Base-by-base conservation (phyloP, 2,329 filamentous ascomycete genomes). In the Colletotrichum gloeosporioides region DNA sequence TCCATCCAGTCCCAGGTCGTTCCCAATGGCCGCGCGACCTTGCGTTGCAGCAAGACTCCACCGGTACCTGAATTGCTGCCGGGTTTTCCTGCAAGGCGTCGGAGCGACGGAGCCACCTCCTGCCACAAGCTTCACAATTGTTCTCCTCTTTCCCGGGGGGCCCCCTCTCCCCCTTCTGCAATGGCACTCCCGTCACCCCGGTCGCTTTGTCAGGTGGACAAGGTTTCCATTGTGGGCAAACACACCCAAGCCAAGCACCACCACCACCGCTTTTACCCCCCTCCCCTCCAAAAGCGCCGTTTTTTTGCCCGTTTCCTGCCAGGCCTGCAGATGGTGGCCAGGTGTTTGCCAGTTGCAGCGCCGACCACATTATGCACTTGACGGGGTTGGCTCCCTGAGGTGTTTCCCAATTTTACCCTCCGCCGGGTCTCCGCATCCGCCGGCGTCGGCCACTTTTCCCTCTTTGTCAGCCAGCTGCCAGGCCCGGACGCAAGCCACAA, bases 11-110 rank as follows among this genome's bases (percentile, higher is more conserved):
- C 25, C 32, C 12, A 16, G 36, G 36, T 49, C 39, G 18, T 32
- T 27, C 32, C 61, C 61, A 64, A 64, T 64, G 31, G 31, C 61
- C 8, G 61, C 61, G 61, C 32, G 31, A 31, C 36, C 25, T 66
- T 49, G 63, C 63, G 57, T 70, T 62, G 25, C 68, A 70, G 61
- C 34, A 15, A 44, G 18, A 49, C 59, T 49, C 68, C 68, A 70
- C 68, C 36, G 55, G 68, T 70, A 70, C 68, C 68, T 70, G 68
- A 70, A 70, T 70, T 70, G 55, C 57, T 49, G 68, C 68, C 36
- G 68, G 68, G 57, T 18, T n/a, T 70, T 63, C 68, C 68, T 70
- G 68, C 66, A 69, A n/a, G 66, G 67, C 39, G 8, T 55, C n/a
- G 36, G 29, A 34, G 31, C 39, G 32, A 27, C 32, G 66, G 57